Percentiles rank a stretch among this genome's conserved stretches.
phyloP scores from a whole-genome alignment of 148 eudicot species.

The Camellia sinensis region DNA sequence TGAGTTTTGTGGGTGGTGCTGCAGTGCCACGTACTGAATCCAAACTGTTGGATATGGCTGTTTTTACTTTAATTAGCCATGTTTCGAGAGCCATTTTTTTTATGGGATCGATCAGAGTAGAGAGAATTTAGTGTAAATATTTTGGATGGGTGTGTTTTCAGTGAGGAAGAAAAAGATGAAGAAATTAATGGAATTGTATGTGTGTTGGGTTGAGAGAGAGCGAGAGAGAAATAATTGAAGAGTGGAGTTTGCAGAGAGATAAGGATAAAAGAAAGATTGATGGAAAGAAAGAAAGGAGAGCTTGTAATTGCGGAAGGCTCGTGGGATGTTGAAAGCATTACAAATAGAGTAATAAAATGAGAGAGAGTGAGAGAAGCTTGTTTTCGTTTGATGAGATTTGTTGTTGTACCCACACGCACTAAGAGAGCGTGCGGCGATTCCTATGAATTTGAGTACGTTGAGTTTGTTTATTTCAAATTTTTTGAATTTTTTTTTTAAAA shows the following conservation, averaged over 20 bases:
- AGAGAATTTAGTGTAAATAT: not conserved
- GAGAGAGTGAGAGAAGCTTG: conserved; percentile 11
- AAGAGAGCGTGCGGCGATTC: not conserved
- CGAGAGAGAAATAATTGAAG: not conserved
- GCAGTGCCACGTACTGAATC: conserved; percentile 23
- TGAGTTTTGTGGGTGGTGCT: conserved; percentile 21
- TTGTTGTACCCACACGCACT: not conserved
- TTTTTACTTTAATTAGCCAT: conserved; percentile 61
- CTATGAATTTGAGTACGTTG: no score
- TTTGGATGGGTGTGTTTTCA: not conserved
- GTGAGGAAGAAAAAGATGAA: not conserved
- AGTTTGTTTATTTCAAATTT: no score
- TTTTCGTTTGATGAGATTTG: not conserved
- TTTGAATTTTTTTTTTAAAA: no score
- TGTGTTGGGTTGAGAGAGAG: not conserved
- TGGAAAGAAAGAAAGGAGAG: not conserved
- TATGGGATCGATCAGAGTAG: no score
- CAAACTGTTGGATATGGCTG: conserved; percentile 33
- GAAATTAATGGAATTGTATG: not conserved
- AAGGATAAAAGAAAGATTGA: not conserved
- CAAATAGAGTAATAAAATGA: conserved; percentile 6
- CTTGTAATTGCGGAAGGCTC: conserved; percentile 18
- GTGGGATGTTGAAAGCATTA: conserved; percentile 28
- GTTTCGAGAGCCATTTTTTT: conserved; percentile 55
- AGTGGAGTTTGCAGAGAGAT: conserved; percentile 4